Evolutionary conservation across 78 protist species (phyloP).

Genomic region (Protostelium mycophagum): DNA sequence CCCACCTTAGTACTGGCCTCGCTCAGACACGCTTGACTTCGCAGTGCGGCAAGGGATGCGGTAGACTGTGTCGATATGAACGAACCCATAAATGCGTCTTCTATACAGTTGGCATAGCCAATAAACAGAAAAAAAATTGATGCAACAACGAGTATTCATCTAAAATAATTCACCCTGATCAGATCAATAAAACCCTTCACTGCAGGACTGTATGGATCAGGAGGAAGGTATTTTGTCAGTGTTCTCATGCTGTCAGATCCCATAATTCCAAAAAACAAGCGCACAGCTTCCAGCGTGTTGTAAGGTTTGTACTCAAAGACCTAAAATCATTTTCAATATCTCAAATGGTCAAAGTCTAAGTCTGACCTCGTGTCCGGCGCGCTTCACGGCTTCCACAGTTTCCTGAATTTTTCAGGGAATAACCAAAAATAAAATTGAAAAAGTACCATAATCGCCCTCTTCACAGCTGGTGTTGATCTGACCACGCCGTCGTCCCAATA

Average conservation of each 20-base stretch:
- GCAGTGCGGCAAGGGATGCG: too few relatives aligned
- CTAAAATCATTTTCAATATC: background rate
- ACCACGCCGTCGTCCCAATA: background rate
- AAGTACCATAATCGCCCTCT: background rate
- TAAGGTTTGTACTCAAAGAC: background rate
- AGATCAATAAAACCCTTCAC: background rate
- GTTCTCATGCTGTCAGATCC: background rate
- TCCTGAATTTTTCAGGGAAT: background rate
- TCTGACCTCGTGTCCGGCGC: background rate
- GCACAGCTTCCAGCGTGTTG: background rate
- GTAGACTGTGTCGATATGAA: too few relatives aligned
- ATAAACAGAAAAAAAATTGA: too few relatives aligned
- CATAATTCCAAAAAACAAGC: background rate
- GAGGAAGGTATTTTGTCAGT: background rate
- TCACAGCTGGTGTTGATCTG: background rate
- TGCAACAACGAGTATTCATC: too few relatives aligned
- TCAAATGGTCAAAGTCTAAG: background rate
- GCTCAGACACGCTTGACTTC: too few relatives aligned
- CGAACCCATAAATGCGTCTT: too few relatives aligned
- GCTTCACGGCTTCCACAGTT: background rate
- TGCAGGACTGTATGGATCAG: background rate
- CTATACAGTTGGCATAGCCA: too few relatives aligned
- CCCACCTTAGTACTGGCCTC: too few relatives aligned
- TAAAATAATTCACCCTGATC: background rate
- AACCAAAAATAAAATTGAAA: too few relatives aligned